Evolutionary conservation across 352 stramenopile species (phyloP), one percentile per base, ranked within the genome.

Genomic region (Phytophthora brassicae): DNA sequence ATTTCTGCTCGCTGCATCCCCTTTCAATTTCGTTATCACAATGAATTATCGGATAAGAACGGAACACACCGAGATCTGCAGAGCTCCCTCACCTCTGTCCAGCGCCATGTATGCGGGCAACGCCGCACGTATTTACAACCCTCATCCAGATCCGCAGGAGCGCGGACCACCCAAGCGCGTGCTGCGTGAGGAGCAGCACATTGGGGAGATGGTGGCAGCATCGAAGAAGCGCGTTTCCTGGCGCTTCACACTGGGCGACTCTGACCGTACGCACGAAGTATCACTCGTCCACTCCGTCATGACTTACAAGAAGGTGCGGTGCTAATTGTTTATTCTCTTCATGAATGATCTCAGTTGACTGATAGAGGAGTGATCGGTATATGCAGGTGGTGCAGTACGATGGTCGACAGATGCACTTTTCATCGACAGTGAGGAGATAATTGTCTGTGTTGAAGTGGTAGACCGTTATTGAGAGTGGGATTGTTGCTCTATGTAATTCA

Each of bases 151-250:
- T 48, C 82, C 82, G 23, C 64, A 83, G 41, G 84, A 95, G 66
- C 66, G 66, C 26, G 86, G 82, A 0, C 82, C 82, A 38, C 82
- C 84, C 26, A 90, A 89, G 49, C 86, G 86, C 54, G 72, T 93
- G 24, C 62, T 76, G 42, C 81, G 82, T 20, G 82, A 92, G 22
- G 82, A 92, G 56, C 82, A 80, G 47, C 78, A 93, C 62, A 86
- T 95, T 33, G 86, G 86, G 41, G 82, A 92, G 72, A 79, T 81
- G 50, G 75, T 94, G 17, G 80, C 86, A n/a, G 68, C 74, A 20
- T 92, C 86, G 38, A 93, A 94, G 75, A 90, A 90, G 66, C 84
- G 86, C 55, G 82, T 92, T 50, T 74, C 80, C 45, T 94, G 86
- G 86, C 84, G 81, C 38, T 95, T 95, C 50, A 86, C 84, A 36